Evolutionary conservation across 2,329 filamentous ascomycete genomes (phyloP).

Genomic region (Berkeleyomyces rouxiae): DNA sequence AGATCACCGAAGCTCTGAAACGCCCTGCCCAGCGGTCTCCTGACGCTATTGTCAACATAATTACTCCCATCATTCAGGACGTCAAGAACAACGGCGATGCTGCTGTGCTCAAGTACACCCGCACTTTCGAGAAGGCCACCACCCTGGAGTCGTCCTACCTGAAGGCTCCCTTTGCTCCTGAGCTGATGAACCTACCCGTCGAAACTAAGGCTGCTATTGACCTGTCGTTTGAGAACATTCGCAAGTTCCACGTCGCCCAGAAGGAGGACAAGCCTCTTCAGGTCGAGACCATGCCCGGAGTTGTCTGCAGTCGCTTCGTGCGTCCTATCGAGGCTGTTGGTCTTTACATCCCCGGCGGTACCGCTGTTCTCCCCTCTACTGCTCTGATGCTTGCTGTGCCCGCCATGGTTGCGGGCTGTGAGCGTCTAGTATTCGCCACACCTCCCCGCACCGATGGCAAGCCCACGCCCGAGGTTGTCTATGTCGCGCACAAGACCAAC

Average conservation of each 20-base stretch:
- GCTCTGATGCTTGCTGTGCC: conserved; percentile 97
- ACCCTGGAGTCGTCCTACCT: conserved; percentile 79
- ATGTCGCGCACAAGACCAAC: conserved; percentile 90
- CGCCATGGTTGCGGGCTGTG: conserved; percentile 91
- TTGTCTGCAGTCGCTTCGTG: conserved; percentile 83
- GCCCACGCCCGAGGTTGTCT: conserved; percentile 92
- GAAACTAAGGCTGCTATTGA: conserved; percentile 92
- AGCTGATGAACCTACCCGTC: conserved; percentile 66
- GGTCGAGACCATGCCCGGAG: conserved; percentile 96
- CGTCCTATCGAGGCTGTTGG: conserved; percentile 92
- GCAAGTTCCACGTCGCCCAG: conserved; percentile 84
- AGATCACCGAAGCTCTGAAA: conserved; percentile 60
- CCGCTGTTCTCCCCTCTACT: conserved; percentile 89
- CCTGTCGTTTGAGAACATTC: conserved; percentile 82
- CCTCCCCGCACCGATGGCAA: conserved; percentile 79
- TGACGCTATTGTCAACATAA: conserved; percentile 83
- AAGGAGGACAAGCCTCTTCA: conserved; percentile 64
- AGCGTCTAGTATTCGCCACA: conserved; percentile 84
- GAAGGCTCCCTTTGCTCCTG: conserved; percentile 69
- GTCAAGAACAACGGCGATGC: conserved; percentile 72
- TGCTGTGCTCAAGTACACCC: conserved; percentile 79
- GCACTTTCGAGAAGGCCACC: conserved; percentile 95
- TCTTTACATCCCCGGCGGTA: conserved; percentile 88
- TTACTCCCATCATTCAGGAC: conserved; percentile 79
- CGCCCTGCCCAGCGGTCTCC: conserved; percentile 87